Evolutionary conservation across 306 rosid species (phyloP), one percentile per base, ranked within the genome.

Genomic region (Prunus kanzakura): DNA sequence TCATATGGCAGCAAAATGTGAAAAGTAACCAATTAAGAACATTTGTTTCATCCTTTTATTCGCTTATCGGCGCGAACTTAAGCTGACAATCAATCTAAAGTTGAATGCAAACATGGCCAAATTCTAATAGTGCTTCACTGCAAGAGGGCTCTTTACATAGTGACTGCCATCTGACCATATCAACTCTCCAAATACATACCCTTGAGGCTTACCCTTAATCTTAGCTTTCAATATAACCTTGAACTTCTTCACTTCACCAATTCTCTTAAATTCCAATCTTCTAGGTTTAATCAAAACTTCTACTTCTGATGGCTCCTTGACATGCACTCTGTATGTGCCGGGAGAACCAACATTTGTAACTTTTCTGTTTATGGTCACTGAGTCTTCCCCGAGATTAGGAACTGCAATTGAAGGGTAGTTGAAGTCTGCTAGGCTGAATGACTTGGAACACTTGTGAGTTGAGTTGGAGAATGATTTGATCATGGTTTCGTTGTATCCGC

Each of bases 371-470:
- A 86, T 64, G 6, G 72, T 83, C 10, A 73, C 35, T 0, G 84
- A 15, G 8, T 61, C 9, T 25, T 16, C 57, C 2, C 30, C 23
- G 6, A 78, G 58, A 58, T 11, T 12, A 0, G 82, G 66, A 43
- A 89, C 45, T 41, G 79, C 49, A 74, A 91, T 86, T n/a, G 94
- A 43, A 14, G 97, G 97, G 84, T 91, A 89, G 58, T 91, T 91
- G 62, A 91, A 75, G 79, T 89, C 84, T 11, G 61, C 64, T 4
- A 84, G 32, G 13, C 35, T 87, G 80, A 67, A 86, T 1, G 80
- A 75, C 29, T 54, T 61, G 38, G 82, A 82, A 71, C 97, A 91
- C 13, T 49, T 49, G 61, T 63, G 68, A 19, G 78, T 51, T 41
- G 73, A 76, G 3, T 29, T 20, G 0, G 78, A 73, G 68, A 91